phyloP scores from a whole-genome alignment of 2,329 filamentous ascomycete genomes.

The Penicillium oxalicum region DNA sequence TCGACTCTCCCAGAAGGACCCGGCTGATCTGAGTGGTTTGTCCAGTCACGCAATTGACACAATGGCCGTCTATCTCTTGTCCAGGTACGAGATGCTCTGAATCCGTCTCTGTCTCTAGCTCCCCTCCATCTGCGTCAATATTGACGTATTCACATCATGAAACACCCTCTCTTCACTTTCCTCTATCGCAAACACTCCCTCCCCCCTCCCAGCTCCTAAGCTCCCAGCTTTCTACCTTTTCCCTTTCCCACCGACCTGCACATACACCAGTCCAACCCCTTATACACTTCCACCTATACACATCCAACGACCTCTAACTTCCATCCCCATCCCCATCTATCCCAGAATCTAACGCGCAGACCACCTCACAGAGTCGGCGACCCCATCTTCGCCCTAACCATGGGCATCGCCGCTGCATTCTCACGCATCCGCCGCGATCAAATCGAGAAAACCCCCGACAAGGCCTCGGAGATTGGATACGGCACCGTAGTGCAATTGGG shows the following conservation, averaged over 20 bases:
- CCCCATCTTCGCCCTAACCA: constrained; percentile 48
- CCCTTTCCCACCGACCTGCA: no score
- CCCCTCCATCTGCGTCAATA: no score
- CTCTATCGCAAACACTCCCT: neutral
- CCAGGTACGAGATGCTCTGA: neutral
- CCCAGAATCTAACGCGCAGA: neutral
- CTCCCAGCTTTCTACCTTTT: no score
- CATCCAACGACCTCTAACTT: neutral
- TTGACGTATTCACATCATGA: neutral
- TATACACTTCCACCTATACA: neutral
- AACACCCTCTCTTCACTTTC: neutral
- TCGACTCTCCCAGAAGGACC: no score
- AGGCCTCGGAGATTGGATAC: constrained; percentile 29
- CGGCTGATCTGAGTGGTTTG: no score
- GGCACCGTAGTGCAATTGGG: constrained; percentile 27
- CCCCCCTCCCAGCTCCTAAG: neutral
- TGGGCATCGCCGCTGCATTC: constrained; percentile 49
- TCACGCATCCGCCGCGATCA: constrained; percentile 52
- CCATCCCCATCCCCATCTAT: neutral
- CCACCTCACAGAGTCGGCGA: constrained; percentile 41
- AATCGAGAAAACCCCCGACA: constrained; percentile 41
- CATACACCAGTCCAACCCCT: no score
- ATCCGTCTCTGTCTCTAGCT: neutral
- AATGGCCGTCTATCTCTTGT: constrained; percentile 6
- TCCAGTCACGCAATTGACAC: neutral